These are phyloP conservation scores for Cucurbita maxima DNA, from an alignment of 306 rosid genomes.

Conservation along the genomic window DNA sequence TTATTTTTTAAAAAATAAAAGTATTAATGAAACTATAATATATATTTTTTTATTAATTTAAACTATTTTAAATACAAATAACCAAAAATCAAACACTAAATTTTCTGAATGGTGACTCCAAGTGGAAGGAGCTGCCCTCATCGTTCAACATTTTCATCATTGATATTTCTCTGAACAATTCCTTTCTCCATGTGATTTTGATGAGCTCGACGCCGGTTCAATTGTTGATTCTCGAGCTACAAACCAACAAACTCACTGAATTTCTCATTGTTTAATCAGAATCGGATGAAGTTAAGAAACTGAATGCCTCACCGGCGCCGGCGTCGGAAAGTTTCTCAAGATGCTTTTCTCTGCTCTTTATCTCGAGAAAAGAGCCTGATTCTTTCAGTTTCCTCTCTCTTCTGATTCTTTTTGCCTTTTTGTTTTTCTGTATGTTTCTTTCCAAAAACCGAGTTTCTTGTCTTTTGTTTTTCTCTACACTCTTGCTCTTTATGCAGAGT, in stretches of 20 bases:
- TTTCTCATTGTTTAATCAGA: neutral
- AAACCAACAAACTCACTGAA: neutral
- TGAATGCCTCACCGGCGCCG: neutral
- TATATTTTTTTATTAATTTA: too few relatives aligned
- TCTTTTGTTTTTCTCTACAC: conserved; percentile 1
- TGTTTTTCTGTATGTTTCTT: neutral
- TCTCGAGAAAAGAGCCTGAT: conserved; percentile 1
- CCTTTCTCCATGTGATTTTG: neutral
- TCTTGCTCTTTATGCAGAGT: neutral
- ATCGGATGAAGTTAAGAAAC: neutral
- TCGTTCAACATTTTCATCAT: neutral
- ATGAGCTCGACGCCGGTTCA: neutral
- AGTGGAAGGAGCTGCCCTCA: neutral
- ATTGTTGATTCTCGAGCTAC: neutral
- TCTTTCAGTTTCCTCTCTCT: neutral
- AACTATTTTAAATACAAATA: neutral
- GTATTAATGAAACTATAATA: too few relatives aligned
- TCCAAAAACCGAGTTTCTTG: neutral
- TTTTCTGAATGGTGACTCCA: neutral
- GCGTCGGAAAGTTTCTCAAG: neutral
- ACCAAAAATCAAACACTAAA: neutral
- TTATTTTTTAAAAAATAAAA: too few relatives aligned
- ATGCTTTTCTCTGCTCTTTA: neutral
- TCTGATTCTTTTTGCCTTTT: conserved; percentile 1
- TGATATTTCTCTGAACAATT: neutral